phyloP scores from a whole-genome alignment of 2,329 filamentous ascomycete genomes.

The Arthrobotrys musiformis region DNA sequence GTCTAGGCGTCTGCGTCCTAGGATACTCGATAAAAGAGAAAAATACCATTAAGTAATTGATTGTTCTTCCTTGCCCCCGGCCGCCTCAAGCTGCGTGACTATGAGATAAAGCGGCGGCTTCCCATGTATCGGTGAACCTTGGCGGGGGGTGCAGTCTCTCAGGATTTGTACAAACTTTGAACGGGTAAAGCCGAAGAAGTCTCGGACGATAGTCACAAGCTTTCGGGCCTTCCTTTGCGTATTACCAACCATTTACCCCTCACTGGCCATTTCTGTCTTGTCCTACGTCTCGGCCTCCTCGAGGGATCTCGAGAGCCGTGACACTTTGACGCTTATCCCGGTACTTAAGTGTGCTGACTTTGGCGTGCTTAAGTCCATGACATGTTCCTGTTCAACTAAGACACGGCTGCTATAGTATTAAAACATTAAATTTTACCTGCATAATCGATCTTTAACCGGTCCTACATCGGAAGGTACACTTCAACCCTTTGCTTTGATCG shows the following conservation, averaged over 20 bases:
- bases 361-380: too few species aligned
- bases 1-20: background rate
- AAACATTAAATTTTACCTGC: too few species aligned
- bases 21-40: background rate
- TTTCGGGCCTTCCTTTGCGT: background rate
- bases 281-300: background rate
- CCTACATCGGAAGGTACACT: too few species aligned
- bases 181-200: background rate
- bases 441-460: too few species aligned
- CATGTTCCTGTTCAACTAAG: too few species aligned
- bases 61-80: background rate
- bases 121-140: background rate
- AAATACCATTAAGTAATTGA: constrained; percentile 12
- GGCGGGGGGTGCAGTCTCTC: background rate
- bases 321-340: background rate
- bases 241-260: background rate
- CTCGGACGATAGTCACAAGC: constrained; percentile 1
- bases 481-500: too few species aligned
- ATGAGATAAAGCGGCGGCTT: background rate
- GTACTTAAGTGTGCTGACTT: too few species aligned
- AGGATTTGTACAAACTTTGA: background rate
- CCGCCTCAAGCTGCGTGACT: background rate
- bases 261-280: background rate
- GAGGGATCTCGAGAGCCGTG: background rate
- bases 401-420: too few species aligned